These are phyloP conservation scores for Hypericum androsaemum DNA, from an alignment of 345 rosid genomes.

Conservation along the genomic window DNA sequence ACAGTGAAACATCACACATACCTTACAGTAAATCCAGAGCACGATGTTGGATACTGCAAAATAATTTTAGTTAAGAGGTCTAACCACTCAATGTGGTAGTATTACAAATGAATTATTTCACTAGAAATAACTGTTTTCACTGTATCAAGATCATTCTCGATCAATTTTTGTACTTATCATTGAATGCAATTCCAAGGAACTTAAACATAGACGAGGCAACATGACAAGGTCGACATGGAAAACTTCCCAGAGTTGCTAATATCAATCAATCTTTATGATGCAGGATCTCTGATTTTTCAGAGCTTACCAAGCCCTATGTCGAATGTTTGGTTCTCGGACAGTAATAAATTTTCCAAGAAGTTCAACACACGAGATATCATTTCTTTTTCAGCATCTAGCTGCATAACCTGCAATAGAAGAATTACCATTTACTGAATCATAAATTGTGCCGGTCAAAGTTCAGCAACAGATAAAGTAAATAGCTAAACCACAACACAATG, in stretches of 20 bases:
- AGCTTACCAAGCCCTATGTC: slow-evolving; percentile 95
- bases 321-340: slow-evolving; percentile 99
- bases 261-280: too few relatives aligned
- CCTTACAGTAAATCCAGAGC: slow-evolving; percentile 98
- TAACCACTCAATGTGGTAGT: too few relatives aligned
- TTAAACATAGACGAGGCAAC: too few relatives aligned
- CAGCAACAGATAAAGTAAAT: too few relatives aligned
- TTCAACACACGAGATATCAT: slow-evolving; percentile 99
- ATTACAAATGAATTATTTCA: too few relatives aligned
- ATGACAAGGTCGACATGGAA: too few relatives aligned
- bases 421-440: slow-evolving; percentile 9
- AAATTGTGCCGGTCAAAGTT: slow-evolving; percentile 4
- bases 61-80: slow-evolving; percentile 12
- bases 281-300: too few relatives aligned
- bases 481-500: too few relatives aligned
- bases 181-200: too few relatives aligned
- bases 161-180: too few relatives aligned
- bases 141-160: too few relatives aligned
- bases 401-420: slow-evolving; percentile 65
- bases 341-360: slow-evolving; percentile 98
- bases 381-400: slow-evolving; percentile 99
- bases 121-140: too few relatives aligned
- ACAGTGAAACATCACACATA: slow-evolving; percentile 97
- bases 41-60: slow-evolving; percentile 88
- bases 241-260: slow-evolving; percentile 10